Percentiles rank a stretch among this genome's conserved stretches.
phyloP scores from a whole-genome alignment of 148 eudicot species.

The Heliosperma pusillum region DNA sequence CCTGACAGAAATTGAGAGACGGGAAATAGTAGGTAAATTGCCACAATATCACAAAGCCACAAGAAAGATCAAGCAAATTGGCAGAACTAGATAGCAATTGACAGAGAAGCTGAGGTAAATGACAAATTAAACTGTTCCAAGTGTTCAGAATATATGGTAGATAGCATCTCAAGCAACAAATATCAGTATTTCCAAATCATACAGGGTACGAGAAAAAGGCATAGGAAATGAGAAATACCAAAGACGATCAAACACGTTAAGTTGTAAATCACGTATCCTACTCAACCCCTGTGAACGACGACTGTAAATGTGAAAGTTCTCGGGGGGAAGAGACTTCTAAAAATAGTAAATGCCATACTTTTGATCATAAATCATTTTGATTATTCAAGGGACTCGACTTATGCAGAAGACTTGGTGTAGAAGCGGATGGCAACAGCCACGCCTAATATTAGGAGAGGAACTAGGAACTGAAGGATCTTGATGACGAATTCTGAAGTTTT shows the following conservation, averaged over 20 bases:
- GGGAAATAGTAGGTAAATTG: too few relatives aligned
- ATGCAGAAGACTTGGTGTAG: conserved; percentile 57
- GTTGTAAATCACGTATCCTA: conserved; percentile 8
- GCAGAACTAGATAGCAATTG: background rate
- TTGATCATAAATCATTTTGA: background rate
- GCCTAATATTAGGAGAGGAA: conserved; percentile 68
- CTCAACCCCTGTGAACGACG: background rate
- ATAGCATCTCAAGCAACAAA: conserved; percentile 11
- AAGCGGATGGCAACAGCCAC: conserved; percentile 69
- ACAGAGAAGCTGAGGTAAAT: background rate
- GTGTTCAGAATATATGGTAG: background rate
- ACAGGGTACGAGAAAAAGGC: background rate
- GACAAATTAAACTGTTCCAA: background rate
- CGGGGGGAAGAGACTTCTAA: background rate
- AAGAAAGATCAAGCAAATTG: background rate
- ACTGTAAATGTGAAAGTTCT: background rate
- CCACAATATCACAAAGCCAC: too few relatives aligned
- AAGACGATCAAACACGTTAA: background rate
- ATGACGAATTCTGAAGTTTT: conserved; percentile 63
- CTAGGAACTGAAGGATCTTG: conserved; percentile 82
- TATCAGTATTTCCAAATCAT: background rate
- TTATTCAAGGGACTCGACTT: conserved; percentile 14
- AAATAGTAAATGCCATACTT: background rate
- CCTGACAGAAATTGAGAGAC: too few relatives aligned
- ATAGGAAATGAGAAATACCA: conserved; percentile 10